A percentile compares a stretch with the other conserved stretches of the same genome.
phyloP scores from a whole-genome alignment of 2,329 filamentous ascomycete genomes.

The Tothia fuscella region DNA sequence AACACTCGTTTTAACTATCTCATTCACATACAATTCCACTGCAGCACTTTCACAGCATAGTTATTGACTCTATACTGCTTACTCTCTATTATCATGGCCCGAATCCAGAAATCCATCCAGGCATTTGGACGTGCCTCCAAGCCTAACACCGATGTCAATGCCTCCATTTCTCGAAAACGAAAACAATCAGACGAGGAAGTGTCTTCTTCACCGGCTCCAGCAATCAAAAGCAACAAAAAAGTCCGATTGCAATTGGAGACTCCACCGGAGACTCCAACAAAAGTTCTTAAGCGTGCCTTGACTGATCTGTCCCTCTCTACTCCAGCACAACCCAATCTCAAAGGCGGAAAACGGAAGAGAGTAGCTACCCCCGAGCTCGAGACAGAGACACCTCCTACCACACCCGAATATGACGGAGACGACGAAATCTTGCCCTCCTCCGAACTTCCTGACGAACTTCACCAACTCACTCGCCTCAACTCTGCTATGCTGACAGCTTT shows the following conservation, averaged over 20 bases:
- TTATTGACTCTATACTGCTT: too few relatives aligned
- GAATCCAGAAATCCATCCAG: conserved; percentile 5
- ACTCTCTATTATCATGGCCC: conserved; percentile 4
- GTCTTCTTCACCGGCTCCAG: not conserved
- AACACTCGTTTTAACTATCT: too few relatives aligned
- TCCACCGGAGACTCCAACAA: conserved; percentile 10
- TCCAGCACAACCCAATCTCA: not conserved
- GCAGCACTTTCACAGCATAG: too few relatives aligned
- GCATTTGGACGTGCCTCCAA: conserved; percentile 8
- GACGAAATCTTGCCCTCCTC: conserved; percentile 3
- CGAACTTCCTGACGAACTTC: conserved; percentile 28
- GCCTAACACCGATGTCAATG: conserved; percentile 2
- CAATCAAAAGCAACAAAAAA: not conserved
- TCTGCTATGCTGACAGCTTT: conserved; percentile 37
- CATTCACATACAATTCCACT: too few relatives aligned
- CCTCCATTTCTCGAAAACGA: conserved; percentile 6
- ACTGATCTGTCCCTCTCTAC: conserved; percentile 7
- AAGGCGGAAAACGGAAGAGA: conserved; percentile 7
- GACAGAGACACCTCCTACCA: conserved; percentile 9
- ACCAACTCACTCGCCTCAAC: conserved; percentile 33
- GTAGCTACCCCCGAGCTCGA: not conserved
- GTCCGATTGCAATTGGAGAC: conserved; percentile 1
- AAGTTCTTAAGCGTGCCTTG: conserved; percentile 7
- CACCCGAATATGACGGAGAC: not conserved
- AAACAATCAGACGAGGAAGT: conserved; percentile 4